Evolutionary conservation across 139 green algal species (phyloP).

Genomic region (Tetraselmis striata): DNA sequence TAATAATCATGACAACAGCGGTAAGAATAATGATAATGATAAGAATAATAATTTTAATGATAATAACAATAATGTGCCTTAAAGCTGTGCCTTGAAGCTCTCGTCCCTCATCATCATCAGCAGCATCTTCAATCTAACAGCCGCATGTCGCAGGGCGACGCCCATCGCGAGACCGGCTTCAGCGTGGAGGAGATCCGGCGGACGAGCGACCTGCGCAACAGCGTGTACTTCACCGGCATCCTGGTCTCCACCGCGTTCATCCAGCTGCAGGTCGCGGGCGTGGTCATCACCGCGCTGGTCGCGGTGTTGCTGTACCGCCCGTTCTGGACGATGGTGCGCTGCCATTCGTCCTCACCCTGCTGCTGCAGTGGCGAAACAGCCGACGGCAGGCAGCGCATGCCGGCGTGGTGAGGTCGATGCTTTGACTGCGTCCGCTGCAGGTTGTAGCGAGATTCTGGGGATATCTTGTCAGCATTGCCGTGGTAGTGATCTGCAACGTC

Average conservation of each 20-base stretch:
- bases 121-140: no score
- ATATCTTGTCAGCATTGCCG: not conserved
- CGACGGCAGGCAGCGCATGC: no score
- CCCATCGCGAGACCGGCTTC: not conserved
- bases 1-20: no score
- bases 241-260: not conserved
- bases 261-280: not conserved
- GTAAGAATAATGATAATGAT: no score
- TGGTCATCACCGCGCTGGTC: not conserved
- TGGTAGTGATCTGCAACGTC: not conserved
- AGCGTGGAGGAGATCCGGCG: not conserved
- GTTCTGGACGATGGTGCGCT: not conserved
- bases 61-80: no score
- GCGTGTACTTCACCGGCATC: not conserved
- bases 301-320: not conserved
- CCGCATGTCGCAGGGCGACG: not conserved
- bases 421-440: no score
- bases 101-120: no score
- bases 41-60: no score
- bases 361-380: no score
- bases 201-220: not conserved
- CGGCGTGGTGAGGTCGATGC: no score
- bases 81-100: no score
- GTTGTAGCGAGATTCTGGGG: not conserved
- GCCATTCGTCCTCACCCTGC: no score